phyloP scores from a whole-genome alignment of 1,139 yeast genomes.

The Debaryomyces singareniensis region DNA sequence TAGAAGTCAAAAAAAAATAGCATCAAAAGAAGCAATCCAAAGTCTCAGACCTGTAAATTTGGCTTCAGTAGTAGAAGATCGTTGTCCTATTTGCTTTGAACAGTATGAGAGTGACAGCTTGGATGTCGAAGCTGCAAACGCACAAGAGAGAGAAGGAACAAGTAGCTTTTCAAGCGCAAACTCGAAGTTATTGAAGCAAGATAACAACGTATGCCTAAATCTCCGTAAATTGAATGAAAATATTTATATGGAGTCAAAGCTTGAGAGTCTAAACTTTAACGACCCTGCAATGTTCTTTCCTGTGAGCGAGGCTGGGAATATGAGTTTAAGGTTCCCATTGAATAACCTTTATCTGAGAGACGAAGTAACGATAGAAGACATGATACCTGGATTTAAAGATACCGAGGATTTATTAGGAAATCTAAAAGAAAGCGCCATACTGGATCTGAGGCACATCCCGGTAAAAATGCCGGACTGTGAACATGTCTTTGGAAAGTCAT shows the following conservation, averaged over 20 bases:
- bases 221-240: conserved; percentile 1
- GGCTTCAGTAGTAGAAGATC: conserved; percentile 14
- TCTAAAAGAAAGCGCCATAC: conserved; percentile 9
- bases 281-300: conserved; percentile 39
- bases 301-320: conserved; percentile 23
- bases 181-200: conserved; percentile 1
- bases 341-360: conserved; percentile 19
- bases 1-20: conserved; percentile 20
- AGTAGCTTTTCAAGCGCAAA: conserved; percentile 8
- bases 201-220: conserved; percentile 2
- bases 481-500: conserved; percentile 37
- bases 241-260: conserved; percentile 5
- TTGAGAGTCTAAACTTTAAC: conserved; percentile 12
- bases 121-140: conserved; percentile 7
- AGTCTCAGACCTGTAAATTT: conserved; percentile 23
- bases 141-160: conserved; percentile 8
- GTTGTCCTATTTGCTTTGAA: conserved; percentile 45
- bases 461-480: conserved; percentile 41
- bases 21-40: conserved; percentile 37
- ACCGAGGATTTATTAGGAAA: conserved; percentile 6
- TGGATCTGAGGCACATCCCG: conserved; percentile 25
- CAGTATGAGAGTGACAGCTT: conserved; percentile 13
- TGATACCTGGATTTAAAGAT: conserved; percentile 24
- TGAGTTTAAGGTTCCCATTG: conserved; percentile 30
- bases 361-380: conserved; percentile 19